Conservation (phyloP, 2,329 filamentous ascomycete species). For the Cladorrhinum sp. region DNA sequence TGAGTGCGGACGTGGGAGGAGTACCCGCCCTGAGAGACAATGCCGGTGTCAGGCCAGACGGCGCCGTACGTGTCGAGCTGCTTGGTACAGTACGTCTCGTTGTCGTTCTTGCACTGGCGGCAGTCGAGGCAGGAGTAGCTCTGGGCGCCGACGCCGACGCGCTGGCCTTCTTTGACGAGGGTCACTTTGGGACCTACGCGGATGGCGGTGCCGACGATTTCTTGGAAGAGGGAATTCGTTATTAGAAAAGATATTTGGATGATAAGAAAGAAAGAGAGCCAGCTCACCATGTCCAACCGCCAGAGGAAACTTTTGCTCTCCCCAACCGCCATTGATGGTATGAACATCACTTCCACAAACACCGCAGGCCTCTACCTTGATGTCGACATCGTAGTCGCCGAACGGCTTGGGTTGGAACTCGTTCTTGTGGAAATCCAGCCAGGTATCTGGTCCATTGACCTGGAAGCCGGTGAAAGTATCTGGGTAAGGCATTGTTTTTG, state of each 20-base stretch:
- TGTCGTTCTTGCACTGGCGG: slow-evolving; percentile 62
- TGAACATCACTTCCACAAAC: slow-evolving; percentile 72
- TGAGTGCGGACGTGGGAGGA: slow-evolving; percentile 47
- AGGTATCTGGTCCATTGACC: slow-evolving; percentile 51
- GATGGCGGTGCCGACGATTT: slow-evolving; percentile 68
- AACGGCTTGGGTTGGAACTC: slow-evolving; percentile 83
- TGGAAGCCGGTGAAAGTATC: slow-evolving; percentile 62
- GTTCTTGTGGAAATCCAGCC: slow-evolving; percentile 64
- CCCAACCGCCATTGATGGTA: slow-evolving; percentile 68
- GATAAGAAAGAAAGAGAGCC: background rate
- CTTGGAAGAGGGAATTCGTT: slow-evolving; percentile 32
- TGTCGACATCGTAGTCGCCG: slow-evolving; percentile 80
- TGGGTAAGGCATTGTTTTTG: slow-evolving; percentile 49
- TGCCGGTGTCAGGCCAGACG: slow-evolving; percentile 48
- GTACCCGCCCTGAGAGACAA: slow-evolving; percentile 58
- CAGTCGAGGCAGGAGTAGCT: slow-evolving; percentile 63
- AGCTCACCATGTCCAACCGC: slow-evolving; percentile 63
- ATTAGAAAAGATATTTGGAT: background rate
- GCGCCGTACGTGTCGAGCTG: slow-evolving; percentile 59
- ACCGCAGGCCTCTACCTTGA: slow-evolving; percentile 80
- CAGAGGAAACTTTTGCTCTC: slow-evolving; percentile 58
- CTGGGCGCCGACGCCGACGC: slow-evolving; percentile 68
- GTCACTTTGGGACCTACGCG: slow-evolving; percentile 65
- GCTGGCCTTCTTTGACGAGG: slow-evolving; percentile 56
- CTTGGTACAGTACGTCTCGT: slow-evolving; percentile 66